Conservation (phyloP, 345 rosid species). For the Firmiana major region DNA sequence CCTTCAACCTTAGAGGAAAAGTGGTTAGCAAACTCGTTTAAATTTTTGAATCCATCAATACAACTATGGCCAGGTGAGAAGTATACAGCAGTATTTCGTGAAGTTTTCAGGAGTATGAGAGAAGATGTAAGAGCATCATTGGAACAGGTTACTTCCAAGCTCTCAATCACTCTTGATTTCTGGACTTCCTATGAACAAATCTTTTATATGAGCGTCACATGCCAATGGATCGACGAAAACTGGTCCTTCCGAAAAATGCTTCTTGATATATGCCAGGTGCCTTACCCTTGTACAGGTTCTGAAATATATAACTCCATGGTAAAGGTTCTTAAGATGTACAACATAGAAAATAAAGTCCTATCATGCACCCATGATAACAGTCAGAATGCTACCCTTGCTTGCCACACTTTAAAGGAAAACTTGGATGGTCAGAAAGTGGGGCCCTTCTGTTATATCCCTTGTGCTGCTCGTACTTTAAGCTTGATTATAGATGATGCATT, state of each 20-base stretch:
- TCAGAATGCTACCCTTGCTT: conserved; percentile 65
- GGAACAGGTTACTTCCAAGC: conserved; percentile 72
- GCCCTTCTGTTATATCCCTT: conserved; percentile 85
- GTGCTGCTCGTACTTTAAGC: conserved; percentile 78
- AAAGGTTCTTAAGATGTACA: conserved; percentile 62
- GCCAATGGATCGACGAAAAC: conserved; percentile 84
- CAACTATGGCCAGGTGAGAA: conserved; percentile 73
- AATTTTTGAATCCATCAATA: conserved; percentile 68
- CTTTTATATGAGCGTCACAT: conserved; percentile 73
- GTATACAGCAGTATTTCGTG: conserved; percentile 58
- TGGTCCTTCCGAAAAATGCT: conserved; percentile 68
- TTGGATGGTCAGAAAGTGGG: conserved; percentile 64
- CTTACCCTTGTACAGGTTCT: conserved; percentile 65
- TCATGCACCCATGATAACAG: conserved; percentile 92
- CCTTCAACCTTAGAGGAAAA: conserved; percentile 74
- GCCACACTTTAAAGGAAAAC: conserved; percentile 70
- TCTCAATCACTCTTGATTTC: conserved; percentile 65
- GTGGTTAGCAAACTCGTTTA: conserved; percentile 83
- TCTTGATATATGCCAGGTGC: conserved; percentile 71
- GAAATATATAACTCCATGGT: conserved; percentile 59
- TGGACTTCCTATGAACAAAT: conserved; percentile 78
- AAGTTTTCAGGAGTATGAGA: conserved; percentile 87
- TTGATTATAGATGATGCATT: conserved; percentile 82
- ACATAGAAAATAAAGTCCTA: conserved; percentile 59
- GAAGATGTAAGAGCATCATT: conserved; percentile 64